Evolutionary conservation across 2,329 filamentous ascomycete genomes (phyloP), one percentile per base, ranked within the genome.

Genomic region (Aspergillus calidoustus): DNA sequence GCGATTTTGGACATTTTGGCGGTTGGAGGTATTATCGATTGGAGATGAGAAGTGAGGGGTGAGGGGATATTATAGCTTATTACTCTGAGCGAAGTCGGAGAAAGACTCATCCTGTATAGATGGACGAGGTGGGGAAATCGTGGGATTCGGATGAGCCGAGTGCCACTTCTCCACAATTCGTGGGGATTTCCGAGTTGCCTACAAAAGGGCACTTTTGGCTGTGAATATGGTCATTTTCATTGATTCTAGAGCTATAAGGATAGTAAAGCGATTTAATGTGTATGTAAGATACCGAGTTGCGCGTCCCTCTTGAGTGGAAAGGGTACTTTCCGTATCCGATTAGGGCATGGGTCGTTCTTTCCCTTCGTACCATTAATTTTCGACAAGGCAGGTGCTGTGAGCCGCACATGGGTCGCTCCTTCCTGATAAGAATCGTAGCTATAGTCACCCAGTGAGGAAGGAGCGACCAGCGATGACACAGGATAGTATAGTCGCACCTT

Each of bases 1-100:
- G 75, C 73, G 51, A 77, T 75, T 55, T 71, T 74, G 7, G 73
- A 76, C 74, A 75, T 76, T 52, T 25, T 67, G 50, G 11, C 54
- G 34, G 15, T 4, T 6, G 41, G 34, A 7, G 8, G 23, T 56
- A 22, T 19, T 41, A 7, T 38, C 4, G 30, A 30, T 19, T 38
- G 30, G 41, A n/a, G 25, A 25, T 30, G 7, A 3, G 34, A 38
- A 30, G 19, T 38, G 34, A 30, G 38, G 52, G 38, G 52, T 8
- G 34, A 6, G 23, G 15, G 38, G 15, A 30, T 9, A 28, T 25
- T 44, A 44, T 54, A 43, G 43, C 25, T 30, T 30, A 43, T 44
- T 7, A 19, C 15, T 8, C 1, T 41, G 2, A 15, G 34, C 34
- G 34, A 41, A 41, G 34, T 43, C 51, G 51, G 51, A 54, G 51